phyloP scores from a whole-genome alignment of 2,329 filamentous ascomycete genomes.

The Chlorencoelia australis region DNA sequence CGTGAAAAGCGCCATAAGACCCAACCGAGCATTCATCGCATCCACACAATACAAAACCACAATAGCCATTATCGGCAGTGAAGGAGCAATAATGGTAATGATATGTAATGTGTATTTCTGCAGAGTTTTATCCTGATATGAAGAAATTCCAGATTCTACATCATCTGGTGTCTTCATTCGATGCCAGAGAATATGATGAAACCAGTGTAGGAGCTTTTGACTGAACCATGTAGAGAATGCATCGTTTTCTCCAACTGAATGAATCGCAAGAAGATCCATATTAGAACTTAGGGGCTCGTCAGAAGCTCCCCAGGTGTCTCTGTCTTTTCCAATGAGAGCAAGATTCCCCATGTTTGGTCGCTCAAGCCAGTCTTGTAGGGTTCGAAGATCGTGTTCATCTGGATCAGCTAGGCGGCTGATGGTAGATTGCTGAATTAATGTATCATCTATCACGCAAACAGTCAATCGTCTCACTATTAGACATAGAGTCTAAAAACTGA shows the following conservation, averaged over 20 bases:
- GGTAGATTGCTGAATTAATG: no score
- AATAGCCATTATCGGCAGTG: constrained; percentile 22
- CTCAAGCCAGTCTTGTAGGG: constrained; percentile 16
- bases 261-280: no score
- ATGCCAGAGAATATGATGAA: no score
- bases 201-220: constrained; percentile 11
- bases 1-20: constrained; percentile 19
- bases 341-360: constrained; percentile 15
- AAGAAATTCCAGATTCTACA: no score
- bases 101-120: constrained; percentile 7
- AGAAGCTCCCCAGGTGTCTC: constrained; percentile 10
- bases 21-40: constrained; percentile 14
- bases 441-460: no score
- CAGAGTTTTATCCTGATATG: constrained; percentile 10
- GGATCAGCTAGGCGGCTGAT: no score
- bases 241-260: constrained; percentile 9
- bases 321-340: constrained; percentile 16
- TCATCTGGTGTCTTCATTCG: no score
- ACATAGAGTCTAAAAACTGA: no score
- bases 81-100: constrained; percentile 20
- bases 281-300: constrained; percentile 16
- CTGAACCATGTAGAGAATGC: constrained; percentile 16
- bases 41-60: constrained; percentile 23
- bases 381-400: no score
- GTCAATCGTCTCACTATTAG: no score